These are phyloP conservation scores for Rutstroemia sp. DNA, from an alignment of 2,329 filamentous ascomycete species.

Conservation along the genomic window DNA sequence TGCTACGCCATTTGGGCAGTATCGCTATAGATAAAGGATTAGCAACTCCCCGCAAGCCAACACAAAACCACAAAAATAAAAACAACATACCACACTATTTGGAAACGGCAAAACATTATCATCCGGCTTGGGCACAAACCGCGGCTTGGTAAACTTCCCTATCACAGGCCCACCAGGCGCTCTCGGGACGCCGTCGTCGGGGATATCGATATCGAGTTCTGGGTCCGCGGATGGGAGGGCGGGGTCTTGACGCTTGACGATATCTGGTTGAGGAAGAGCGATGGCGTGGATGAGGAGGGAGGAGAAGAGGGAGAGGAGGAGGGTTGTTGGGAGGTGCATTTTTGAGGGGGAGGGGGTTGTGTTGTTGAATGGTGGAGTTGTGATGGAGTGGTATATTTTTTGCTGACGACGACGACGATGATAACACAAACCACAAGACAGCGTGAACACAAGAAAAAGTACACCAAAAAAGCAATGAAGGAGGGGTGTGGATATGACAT, in stretches of 20 bases:
- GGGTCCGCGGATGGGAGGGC: too few relatives aligned
- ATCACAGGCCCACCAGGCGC: neutral
- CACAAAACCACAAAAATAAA: neutral
- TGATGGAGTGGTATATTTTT: too few relatives aligned
- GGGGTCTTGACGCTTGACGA: neutral
- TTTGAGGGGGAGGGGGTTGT: neutral
- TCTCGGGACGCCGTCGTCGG: neutral
- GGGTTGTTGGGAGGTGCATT: neutral
- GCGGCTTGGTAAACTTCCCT: neutral
- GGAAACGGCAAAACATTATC: neutral
- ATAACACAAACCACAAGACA: too few relatives aligned
- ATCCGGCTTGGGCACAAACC: neutral
- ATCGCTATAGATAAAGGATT: too few relatives aligned
- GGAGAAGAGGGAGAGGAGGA: neutral
- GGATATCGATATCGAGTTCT: neutral
- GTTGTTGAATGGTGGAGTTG: too few relatives aligned
- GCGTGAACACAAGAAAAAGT: too few relatives aligned
- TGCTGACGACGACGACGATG: too few relatives aligned
- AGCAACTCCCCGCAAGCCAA: too few relatives aligned
- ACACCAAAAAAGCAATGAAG: too few relatives aligned
- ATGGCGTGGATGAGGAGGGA: neutral
- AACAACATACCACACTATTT: conserved; percentile 2
- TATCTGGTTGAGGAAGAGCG: neutral
- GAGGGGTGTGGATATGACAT: too few relatives aligned
- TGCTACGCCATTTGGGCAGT: neutral